Evolutionary conservation across 2,329 filamentous ascomycete species (phyloP).

Genomic region (Pestalotiopsis sp.): DNA sequence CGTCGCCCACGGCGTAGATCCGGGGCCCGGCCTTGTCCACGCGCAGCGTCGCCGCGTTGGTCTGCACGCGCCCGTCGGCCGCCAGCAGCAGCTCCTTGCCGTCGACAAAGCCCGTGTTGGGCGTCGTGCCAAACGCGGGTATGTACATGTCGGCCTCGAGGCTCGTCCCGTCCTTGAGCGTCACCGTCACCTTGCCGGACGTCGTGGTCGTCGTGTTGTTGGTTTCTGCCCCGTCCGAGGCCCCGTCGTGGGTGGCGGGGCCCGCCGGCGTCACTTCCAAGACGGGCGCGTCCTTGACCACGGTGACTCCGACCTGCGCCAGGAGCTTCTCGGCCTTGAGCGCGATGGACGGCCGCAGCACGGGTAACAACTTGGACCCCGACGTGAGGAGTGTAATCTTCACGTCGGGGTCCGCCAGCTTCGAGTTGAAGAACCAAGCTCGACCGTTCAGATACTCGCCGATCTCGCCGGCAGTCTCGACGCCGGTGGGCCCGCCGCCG

Average conservation of each 20-base stretch:
- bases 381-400: constrained; percentile 48
- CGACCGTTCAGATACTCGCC: constrained; percentile 54
- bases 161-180: constrained; percentile 40
- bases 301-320: constrained; percentile 46
- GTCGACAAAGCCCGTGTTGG: constrained; percentile 44
- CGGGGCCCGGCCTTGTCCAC: constrained; percentile 33
- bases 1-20: constrained; percentile 52
- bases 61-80: constrained; percentile 40
- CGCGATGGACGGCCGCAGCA: constrained; percentile 40
- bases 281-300: constrained; percentile 45
- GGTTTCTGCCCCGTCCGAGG: background rate
- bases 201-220: constrained; percentile 22
- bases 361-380: constrained; percentile 40
- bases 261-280: constrained; percentile 29
- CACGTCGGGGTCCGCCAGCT: constrained; percentile 36
- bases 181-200: constrained; percentile 33
- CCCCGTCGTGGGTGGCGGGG: constrained; percentile 28
- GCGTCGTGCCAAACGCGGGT: constrained; percentile 42
- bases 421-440: constrained; percentile 38
- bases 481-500: constrained; percentile 45
- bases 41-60: constrained; percentile 39
- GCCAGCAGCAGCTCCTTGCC: constrained; percentile 26
- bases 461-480: constrained; percentile 52
- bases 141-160: constrained; percentile 51
- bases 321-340: constrained; percentile 43